Conservation (phyloP, 2,329 filamentous ascomycete genomes). For the Cladophialophora yegresii region DNA sequence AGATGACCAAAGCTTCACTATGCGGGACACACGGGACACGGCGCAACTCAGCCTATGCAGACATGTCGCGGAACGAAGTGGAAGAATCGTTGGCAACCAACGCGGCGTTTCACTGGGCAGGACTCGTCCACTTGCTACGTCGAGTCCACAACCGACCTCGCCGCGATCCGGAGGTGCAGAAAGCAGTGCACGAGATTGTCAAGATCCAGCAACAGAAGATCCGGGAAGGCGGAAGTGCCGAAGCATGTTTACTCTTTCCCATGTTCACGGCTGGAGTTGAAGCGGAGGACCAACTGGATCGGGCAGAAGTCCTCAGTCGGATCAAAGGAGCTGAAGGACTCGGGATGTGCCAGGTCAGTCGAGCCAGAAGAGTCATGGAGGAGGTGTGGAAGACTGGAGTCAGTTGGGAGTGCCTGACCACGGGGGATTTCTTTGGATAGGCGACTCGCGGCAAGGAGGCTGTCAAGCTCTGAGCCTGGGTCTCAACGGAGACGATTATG, state of each 20-base stretch:
- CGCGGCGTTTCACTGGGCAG: constrained; percentile 77
- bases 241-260: constrained; percentile 74
- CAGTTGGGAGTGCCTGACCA: constrained; percentile 68
- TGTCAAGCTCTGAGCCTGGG: not conserved
- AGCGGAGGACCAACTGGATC: constrained; percentile 58
- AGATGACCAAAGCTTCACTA: constrained; percentile 35
- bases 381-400: constrained; percentile 67
- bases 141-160: constrained; percentile 67
- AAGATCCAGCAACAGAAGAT: constrained; percentile 61
- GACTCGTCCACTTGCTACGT: constrained; percentile 72
- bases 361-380: constrained; percentile 67
- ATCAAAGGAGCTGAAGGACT: constrained; percentile 69
- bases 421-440: constrained; percentile 67
- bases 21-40: constrained; percentile 19
- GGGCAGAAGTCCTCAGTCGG: constrained; percentile 64
- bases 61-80: constrained; percentile 60
- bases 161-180: constrained; percentile 62
- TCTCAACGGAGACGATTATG: not conserved
- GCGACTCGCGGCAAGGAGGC: constrained; percentile 30
- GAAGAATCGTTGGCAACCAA: constrained; percentile 71
- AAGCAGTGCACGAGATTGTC: constrained; percentile 65
- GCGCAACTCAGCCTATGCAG: constrained; percentile 43
- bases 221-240: constrained; percentile 66
- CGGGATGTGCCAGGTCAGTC: constrained; percentile 72
- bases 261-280: constrained; percentile 84